Evolutionary conservation across 169 alveolate genomes (phyloP), one percentile per base, ranked within the genome.

Genomic region (Plasmodium relictum): DNA sequence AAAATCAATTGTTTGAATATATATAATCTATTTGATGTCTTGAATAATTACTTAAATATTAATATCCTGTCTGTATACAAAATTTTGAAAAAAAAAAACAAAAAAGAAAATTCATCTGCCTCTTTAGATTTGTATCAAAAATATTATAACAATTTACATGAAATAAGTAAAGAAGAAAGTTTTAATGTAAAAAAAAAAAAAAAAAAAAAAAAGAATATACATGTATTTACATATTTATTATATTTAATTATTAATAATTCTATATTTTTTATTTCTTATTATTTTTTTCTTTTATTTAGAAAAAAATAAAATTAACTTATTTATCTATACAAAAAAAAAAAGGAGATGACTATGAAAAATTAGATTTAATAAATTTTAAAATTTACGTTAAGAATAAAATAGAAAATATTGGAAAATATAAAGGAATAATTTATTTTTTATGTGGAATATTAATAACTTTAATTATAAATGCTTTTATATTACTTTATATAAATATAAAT

Each of bases 1-100:
- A 95, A 94, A 56, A 93, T 85, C 10, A 92, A 94, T 44, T 88
- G 95, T 37, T 85, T 96, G 44, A 88, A 95, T 62, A 71, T 96
- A 39, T 94, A 96, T 89, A 96, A 95, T 50, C 74, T 95, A 10
- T 92, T 93, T 73, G 98, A 96, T 72, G 95, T 95, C 44, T 86
- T 96, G 10, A 92, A 94, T 65, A 94, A 92, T 37, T 96, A 95
- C 61, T 74, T 94, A 59, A 88, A 94, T 48, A 52, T 95, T 18
- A 96, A 96, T 72, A 92, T 92, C 14, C 62, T 96, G 42, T 96
- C 97, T 37, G 96, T 95, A 20, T 93, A 90, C 88, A 95, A 96
- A 76, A 91, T 94, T 24, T 74, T 95, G 24, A 93, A 93, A 76
- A 96, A 94, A 89, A 94, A 96, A 87, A 97, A 95, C 65, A 95